Evolutionary conservation across 2,329 filamentous ascomycete species (phyloP), one percentile per base, ranked within the genome.

Genomic region (Phyllosticta paracitricarpa): DNA sequence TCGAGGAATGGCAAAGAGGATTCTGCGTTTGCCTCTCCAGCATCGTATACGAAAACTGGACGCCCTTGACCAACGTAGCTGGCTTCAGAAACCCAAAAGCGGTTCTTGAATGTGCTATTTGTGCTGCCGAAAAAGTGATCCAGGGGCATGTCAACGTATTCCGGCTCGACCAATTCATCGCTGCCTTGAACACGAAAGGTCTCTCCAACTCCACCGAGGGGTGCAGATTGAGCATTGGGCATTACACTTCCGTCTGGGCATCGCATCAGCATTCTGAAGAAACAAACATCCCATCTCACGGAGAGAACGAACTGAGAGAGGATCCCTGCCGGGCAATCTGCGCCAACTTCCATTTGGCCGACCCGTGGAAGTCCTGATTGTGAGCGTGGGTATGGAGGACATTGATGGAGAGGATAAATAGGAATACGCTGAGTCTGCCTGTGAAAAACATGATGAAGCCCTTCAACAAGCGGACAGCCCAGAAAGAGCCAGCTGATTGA

Each of bases 1-100:
- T 6, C 48, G 7, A 51, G 48, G 1, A 51, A 8, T 1, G 6
- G 2, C 28, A 7, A 2, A 5, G 28, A 6, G 9, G 2, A 6
- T 30, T 30, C 28, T 30, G 72, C 73, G 64, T 74, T 63, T 10
- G 64, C 65, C 64, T 75, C 73, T 1, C 72, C 73, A 0, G 68
- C 67, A 63, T 75, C 73, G 58, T 73, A 75, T 26, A 76, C 60
- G 60, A 76, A 75, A 2, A 76, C 69, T 0, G 73, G 73, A 6
- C 67, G 71, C 12, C 73, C 73, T 2, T 68, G 64, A 10, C 59
- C 59, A 62, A 72, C 71, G 62, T 75, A 75, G 2, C 64, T 67
- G 7, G 64, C 61, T 33, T 70, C 65, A 2, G 64, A 63, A 4
- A 75, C 73, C 73, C 73, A 76, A 64, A 70, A 75, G 7, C 73